Evolutionary conservation across 2,329 filamentous ascomycete species (phyloP).

Genomic region (Colletotrichum lentis): DNA sequence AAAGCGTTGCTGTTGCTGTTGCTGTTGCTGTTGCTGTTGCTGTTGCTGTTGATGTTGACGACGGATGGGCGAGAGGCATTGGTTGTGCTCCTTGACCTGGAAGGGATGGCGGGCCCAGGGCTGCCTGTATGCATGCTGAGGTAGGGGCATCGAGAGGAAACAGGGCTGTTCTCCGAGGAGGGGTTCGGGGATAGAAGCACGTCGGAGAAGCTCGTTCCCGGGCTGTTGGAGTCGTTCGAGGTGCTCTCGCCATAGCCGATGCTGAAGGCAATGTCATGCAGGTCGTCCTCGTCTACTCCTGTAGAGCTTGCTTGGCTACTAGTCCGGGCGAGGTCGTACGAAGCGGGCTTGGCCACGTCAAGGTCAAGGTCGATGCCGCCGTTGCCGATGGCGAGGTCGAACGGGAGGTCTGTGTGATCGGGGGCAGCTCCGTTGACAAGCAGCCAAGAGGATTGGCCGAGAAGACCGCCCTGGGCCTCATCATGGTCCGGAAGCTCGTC

Average conservation of each 20-base stretch:
- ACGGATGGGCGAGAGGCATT: background rate
- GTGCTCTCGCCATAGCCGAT: constrained; percentile 1
- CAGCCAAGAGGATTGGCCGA: constrained; percentile 4
- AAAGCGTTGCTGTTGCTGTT: background rate
- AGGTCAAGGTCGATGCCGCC: constrained; percentile 12
- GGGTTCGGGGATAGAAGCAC: background rate
- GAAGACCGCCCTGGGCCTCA: background rate
- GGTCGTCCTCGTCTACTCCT: constrained; percentile 17
- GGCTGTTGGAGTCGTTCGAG: constrained; percentile 15
- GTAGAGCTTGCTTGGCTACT: constrained; percentile 29
- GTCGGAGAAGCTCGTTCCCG: constrained; percentile 25
- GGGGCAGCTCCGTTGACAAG: background rate
- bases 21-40: no score
- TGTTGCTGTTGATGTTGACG: background rate
- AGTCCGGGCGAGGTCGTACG: background rate
- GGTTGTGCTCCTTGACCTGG: background rate
- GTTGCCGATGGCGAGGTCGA: constrained; percentile 22
- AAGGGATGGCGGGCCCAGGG: background rate
- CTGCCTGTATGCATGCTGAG: constrained; percentile 5
- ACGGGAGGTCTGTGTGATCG: constrained; percentile 15
- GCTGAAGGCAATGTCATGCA: constrained; percentile 2
- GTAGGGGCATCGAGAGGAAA: background rate
- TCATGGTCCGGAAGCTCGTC: constrained; percentile 3
- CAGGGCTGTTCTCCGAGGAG: constrained; percentile 23
- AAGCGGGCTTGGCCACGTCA: background rate